These are phyloP conservation scores for Penicillium odoratum DNA, from an alignment of 495 filamentous ascomycete genomes.

Conservation along the genomic window DNA sequence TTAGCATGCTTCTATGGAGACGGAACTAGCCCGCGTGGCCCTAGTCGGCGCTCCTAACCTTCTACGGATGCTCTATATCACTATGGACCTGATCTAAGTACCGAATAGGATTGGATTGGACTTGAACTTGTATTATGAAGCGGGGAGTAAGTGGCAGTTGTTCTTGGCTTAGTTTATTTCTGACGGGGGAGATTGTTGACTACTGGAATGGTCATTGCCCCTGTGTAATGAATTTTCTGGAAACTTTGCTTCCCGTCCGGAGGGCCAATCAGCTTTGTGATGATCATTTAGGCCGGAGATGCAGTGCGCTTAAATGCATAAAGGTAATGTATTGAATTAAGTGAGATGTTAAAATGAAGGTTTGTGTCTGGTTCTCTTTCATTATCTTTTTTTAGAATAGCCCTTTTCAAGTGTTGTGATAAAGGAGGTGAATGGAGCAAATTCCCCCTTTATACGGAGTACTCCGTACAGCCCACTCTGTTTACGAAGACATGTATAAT, in stretches of 20 bases:
- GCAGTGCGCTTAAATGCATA: neutral
- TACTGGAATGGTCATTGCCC: neutral
- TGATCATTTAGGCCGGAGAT: neutral
- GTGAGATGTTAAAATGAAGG: too few relatives aligned
- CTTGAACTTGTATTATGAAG: neutral
- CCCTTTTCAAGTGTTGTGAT: too few relatives aligned
- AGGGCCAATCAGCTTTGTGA: neutral
- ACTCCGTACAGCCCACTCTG: too few relatives aligned
- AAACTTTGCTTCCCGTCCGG: conserved; percentile 7
- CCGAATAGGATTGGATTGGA: neutral
- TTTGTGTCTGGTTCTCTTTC: neutral
- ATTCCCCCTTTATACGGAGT: too few relatives aligned
- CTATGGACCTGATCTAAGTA: neutral
- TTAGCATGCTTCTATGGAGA: conserved; percentile 17
- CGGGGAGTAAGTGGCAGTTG: neutral
- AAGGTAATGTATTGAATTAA: neutral
- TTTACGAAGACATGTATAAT: too few relatives aligned
- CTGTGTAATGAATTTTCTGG: conserved; percentile 6
- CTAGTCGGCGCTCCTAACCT: conserved; percentile 1
- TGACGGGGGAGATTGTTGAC: neutral
- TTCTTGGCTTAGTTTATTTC: conserved; percentile 9
- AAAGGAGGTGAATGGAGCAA: too few relatives aligned
- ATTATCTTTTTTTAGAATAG: neutral
- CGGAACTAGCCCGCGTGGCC: conserved; percentile 12
- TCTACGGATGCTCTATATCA: conserved; percentile 3